Percentiles rank a stretch among this genome's conserved stretches.
These are phyloP conservation scores for Echium plantagineum DNA, from an alignment of 257 asterid species.

Conservation along the genomic window DNA sequence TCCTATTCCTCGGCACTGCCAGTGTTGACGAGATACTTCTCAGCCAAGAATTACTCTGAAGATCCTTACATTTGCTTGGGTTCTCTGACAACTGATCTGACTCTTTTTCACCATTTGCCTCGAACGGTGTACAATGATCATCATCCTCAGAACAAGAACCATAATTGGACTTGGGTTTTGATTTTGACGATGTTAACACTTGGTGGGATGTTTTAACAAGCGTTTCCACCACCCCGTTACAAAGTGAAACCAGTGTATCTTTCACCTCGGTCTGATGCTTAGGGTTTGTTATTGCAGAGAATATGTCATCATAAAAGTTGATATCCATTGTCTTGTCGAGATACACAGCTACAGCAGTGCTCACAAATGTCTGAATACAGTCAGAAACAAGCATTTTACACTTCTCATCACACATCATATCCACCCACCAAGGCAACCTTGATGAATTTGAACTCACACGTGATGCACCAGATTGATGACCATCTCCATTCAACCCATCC, in stretches of 20 bases:
- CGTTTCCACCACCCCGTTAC: constrained; percentile 89
- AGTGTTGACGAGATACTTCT: constrained; percentile 62
- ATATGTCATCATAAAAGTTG: constrained; percentile 67
- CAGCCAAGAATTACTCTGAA: constrained; percentile 56
- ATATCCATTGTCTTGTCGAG: constrained; percentile 89
- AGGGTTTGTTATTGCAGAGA: constrained; percentile 84
- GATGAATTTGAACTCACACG: constrained; percentile 24
- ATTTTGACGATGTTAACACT: constrained; percentile 54
- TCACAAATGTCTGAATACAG: constrained; percentile 61
- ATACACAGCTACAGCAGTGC: constrained; percentile 79
- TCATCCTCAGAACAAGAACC: constrained; percentile 22
- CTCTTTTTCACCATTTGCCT: constrained; percentile 14
- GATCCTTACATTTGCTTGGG: constrained; percentile 18
- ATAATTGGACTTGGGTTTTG: constrained; percentile 19
- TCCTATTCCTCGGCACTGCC: constrained; percentile 78
- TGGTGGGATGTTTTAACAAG: constrained; percentile 84
- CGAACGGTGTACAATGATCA: constrained; percentile 26
- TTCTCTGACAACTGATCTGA: constrained; percentile 14
- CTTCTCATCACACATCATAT: constrained; percentile 45
- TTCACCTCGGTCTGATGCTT: constrained; percentile 58
- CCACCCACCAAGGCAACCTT: constrained; percentile 38
- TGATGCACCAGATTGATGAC: constrained; percentile 3
- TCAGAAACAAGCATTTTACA: constrained; percentile 62
- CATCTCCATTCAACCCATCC: constrained; percentile 26
- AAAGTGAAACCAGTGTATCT: constrained; percentile 60